Evolutionary conservation across 108 stramenopile species (phyloP).

Genomic region (Nannochloropsis salina): DNA sequence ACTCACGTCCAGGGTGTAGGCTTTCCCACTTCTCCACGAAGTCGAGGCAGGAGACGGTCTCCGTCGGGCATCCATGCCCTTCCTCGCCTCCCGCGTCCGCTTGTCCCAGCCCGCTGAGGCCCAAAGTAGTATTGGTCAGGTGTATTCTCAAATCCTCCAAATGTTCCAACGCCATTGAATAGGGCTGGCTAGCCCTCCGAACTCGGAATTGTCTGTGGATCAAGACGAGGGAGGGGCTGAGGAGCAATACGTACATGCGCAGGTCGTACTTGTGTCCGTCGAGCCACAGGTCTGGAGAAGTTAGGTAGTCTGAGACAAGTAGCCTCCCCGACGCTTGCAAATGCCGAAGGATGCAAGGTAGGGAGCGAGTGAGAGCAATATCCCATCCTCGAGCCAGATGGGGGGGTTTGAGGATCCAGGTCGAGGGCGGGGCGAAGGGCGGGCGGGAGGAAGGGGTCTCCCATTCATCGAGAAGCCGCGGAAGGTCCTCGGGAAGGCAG

Average conservation of each 20-base stretch:
- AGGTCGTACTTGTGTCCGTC: conserved; percentile 15
- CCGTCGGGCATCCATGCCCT: conserved; percentile 6
- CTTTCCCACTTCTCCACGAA: neutral
- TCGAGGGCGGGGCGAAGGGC: neutral
- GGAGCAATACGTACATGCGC: neutral
- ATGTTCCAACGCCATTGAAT: neutral
- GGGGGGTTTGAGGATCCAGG: neutral
- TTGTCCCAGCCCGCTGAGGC: neutral
- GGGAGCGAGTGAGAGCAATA: conserved; percentile 14
- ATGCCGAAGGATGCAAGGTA: neutral
- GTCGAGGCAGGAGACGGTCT: neutral
- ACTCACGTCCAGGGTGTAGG: neutral
- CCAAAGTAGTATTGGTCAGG: neutral
- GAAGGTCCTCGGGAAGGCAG: conserved; percentile 5
- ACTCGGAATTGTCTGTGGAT: neutral
- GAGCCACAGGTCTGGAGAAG: neutral
- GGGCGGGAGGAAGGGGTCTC: neutral
- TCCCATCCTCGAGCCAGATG: conserved; percentile 3
- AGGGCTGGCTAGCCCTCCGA: neutral
- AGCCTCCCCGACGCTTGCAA: neutral
- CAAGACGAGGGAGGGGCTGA: neutral
- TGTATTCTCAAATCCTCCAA: neutral
- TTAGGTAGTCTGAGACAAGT: neutral
- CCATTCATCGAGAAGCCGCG: neutral
- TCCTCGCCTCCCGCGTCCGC: neutral